These are phyloP conservation scores for Gynandropsis gynandra DNA, from an alignment of 345 rosid genomes.

Conservation along the genomic window DNA sequence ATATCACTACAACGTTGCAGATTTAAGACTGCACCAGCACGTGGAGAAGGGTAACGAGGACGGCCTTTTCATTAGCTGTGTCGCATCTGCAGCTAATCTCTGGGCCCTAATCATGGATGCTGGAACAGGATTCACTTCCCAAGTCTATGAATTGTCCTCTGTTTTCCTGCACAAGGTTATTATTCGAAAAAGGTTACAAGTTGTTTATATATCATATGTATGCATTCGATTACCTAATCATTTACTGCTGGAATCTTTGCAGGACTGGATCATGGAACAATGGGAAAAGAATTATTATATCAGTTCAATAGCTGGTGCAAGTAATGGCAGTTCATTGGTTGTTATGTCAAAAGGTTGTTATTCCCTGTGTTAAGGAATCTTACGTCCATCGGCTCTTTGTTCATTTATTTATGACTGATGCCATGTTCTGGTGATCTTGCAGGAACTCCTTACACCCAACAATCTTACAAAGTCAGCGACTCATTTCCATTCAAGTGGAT, in stretches of 20 bases:
- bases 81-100: slow-evolving; percentile 79
- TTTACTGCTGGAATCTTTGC: slow-evolving; percentile 23
- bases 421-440: slow-evolving; percentile 16
- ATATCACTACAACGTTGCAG: slow-evolving; percentile 94
- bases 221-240: slow-evolving; percentile 12
- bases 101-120: slow-evolving; percentile 99
- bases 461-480: slow-evolving; percentile 97
- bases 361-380: not conserved
- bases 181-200: slow-evolving; percentile 12
- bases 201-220: slow-evolving; percentile 1
- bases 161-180: slow-evolving; percentile 86
- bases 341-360: slow-evolving; percentile 89
- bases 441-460: slow-evolving; percentile 97
- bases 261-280: slow-evolving; percentile 99
- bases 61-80: slow-evolving; percentile 78
- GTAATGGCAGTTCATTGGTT: slow-evolving; percentile 85
- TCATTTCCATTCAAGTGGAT: slow-evolving; percentile 98
- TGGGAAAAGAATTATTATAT: slow-evolving; percentile 95
- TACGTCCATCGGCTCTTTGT: no score
- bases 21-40: slow-evolving; percentile 65
- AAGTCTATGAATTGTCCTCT: slow-evolving; percentile 78
- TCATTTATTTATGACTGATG: no score
- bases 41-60: slow-evolving; percentile 93
- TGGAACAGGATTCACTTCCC: slow-evolving; percentile 82
- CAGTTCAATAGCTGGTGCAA: slow-evolving; percentile 87